Percentiles rank a stretch among this genome's conserved stretches.
phyloP scores from a whole-genome alignment of 2,329 filamentous ascomycete species.

The Knufia petricola region DNA sequence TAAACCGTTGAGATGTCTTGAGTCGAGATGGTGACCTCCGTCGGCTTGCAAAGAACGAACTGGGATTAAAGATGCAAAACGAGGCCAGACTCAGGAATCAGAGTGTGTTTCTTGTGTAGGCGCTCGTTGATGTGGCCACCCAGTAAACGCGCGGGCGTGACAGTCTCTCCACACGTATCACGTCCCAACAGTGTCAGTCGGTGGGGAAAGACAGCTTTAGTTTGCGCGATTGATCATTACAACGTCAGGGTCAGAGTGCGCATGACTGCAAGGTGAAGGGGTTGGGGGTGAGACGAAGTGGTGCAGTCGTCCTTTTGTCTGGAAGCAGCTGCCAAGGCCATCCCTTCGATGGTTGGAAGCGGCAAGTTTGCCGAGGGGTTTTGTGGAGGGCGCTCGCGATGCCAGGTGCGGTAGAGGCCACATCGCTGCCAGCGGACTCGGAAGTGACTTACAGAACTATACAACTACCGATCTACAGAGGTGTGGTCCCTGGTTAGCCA shows the following conservation, averaged over 20 bases:
- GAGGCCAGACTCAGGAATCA: neutral
- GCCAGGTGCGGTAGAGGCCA: constrained; percentile 6
- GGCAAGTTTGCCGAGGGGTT: constrained; percentile 3
- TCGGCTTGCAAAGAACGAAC: no score
- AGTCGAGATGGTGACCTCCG: neutral
- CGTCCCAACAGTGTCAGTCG: neutral
- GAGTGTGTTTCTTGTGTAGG: neutral
- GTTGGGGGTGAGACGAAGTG: neutral
- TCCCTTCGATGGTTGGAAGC: neutral
- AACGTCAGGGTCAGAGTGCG: neutral
- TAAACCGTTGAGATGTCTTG: neutral
- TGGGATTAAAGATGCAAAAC: no score
- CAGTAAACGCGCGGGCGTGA: neutral
- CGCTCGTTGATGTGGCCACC: neutral
- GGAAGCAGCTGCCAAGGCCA: constrained; percentile 3
- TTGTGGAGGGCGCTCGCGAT: neutral
- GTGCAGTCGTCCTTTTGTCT: neutral
- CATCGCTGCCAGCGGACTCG: neutral
- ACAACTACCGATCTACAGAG: neutral
- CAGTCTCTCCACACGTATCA: neutral
- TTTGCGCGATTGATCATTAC: neutral
- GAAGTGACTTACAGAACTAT: neutral
- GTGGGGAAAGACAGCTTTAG: no score
- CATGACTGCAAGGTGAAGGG: neutral
- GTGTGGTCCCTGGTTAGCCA: neutral